Evolutionary conservation across 257 asterid genomes (phyloP).

Genomic region (Thymus quinquecostatus): DNA sequence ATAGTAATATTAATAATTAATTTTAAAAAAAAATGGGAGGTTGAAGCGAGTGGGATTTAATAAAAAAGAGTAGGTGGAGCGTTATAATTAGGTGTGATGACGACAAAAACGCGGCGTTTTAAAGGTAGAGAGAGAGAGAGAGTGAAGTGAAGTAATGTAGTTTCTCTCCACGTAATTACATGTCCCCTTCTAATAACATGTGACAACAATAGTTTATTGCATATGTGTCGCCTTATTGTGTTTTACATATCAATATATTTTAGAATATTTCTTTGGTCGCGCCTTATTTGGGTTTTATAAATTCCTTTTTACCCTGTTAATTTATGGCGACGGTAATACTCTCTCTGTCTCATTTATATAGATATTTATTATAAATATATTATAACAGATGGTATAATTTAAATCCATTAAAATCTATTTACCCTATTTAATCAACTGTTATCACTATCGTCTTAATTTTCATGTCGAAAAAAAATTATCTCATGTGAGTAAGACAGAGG

Average conservation of each 20-base stretch:
- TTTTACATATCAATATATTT: neutral
- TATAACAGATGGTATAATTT: too few species aligned
- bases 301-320: too few species aligned
- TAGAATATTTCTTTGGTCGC: neutral
- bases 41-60: neutral
- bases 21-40: too few species aligned
- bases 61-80: slow-evolving; percentile 17
- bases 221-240: neutral
- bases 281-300: neutral
- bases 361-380: too few species aligned
- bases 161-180: neutral
- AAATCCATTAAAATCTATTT: too few species aligned
- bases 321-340: too few species aligned
- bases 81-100: slow-evolving; percentile 42
- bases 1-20: too few species aligned
- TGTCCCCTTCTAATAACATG: neutral
- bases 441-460: too few species aligned
- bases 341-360: too few species aligned
- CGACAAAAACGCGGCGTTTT: slow-evolving; percentile 54
- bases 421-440: too few species aligned
- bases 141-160: neutral
- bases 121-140: neutral
- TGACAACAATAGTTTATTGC: neutral
- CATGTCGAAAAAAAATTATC: too few species aligned
- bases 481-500: too few species aligned